Evolutionary conservation across 2,329 filamentous ascomycete genomes (phyloP).

Genomic region (Ramichloridium luteum): DNA sequence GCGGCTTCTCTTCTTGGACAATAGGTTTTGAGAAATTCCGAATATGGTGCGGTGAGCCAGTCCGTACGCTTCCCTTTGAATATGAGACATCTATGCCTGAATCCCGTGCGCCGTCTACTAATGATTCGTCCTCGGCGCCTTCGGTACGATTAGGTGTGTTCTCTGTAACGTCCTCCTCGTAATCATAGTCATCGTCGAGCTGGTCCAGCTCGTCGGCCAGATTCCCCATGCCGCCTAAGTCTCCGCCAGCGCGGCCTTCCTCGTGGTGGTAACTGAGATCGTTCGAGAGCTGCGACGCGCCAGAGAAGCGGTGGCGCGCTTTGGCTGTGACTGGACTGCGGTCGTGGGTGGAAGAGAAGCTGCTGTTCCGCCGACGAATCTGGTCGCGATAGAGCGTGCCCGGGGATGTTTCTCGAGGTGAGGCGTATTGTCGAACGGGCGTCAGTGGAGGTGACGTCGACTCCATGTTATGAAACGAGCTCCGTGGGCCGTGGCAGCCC

Average conservation of each 20-base stretch:
- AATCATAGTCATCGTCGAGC: slow-evolving; percentile 21
- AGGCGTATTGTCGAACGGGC: slow-evolving; percentile 30
- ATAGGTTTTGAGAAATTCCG: slow-evolving; percentile 25
- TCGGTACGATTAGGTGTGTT: slow-evolving; percentile 9
- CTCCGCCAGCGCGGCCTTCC: slow-evolving; percentile 24
- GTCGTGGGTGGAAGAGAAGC: slow-evolving; percentile 30
- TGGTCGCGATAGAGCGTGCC: slow-evolving; percentile 17
- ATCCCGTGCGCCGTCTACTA: slow-evolving; percentile 29
- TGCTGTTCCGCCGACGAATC: slow-evolving; percentile 24
- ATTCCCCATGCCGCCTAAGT: slow-evolving; percentile 47
- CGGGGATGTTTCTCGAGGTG: slow-evolving; percentile 32
- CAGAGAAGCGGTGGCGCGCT: slow-evolving; percentile 25
- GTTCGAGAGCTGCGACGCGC: slow-evolving; percentile 23
- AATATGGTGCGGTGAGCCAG: slow-evolving; percentile 26
- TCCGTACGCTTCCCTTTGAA: slow-evolving; percentile 8
- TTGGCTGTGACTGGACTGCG: slow-evolving; percentile 34
- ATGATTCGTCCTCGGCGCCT: slow-evolving; percentile 9
- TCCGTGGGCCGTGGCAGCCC: slow-evolving; percentile 5
- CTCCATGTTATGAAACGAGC: slow-evolving; percentile 16
- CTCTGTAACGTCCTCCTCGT: slow-evolving; percentile 18
- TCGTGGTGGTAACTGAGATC: slow-evolving; percentile 19
- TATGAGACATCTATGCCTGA: slow-evolving; percentile 35
- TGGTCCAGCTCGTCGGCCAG: slow-evolving; percentile 67
- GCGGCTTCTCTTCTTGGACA: slow-evolving; percentile 12
- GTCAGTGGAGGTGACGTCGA: slow-evolving; percentile 31